Conservation (phyloP, 2,329 filamentous ascomycete genomes). For the Pseudocercospora musae region DNA sequence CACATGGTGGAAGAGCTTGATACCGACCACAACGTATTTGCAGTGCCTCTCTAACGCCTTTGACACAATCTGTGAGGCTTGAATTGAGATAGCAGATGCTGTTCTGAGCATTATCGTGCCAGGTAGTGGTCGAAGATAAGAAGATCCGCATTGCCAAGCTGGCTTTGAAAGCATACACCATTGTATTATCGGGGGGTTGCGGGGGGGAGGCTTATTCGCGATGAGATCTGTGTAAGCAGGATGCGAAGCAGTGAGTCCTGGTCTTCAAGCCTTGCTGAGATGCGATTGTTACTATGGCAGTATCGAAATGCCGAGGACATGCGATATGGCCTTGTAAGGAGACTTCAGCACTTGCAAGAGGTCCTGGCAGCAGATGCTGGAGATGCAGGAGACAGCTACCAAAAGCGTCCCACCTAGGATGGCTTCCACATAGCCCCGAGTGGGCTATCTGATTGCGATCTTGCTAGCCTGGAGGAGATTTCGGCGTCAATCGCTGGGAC, state of each 20-base stretch:
- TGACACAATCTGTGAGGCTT: background rate
- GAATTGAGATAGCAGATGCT: background rate
- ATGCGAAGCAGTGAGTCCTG: background rate
- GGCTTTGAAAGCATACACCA: background rate
- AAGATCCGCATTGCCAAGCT: background rate
- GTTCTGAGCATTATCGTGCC: background rate
- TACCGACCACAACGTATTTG: background rate
- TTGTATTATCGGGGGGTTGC: background rate
- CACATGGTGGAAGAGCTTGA: slow-evolving; percentile 4
- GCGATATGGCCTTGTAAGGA: background rate
- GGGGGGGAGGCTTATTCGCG: no score
- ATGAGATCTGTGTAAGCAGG: background rate
- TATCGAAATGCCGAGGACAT: background rate
- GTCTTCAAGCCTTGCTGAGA: background rate
- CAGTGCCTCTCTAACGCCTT: background rate
- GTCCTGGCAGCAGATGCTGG: background rate
- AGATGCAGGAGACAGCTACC: background rate
- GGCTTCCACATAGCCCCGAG: background rate
- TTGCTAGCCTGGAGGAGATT: background rate
- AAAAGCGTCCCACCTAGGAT: background rate
- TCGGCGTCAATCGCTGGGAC: background rate
- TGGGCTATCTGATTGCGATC: background rate
- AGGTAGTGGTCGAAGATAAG: slow-evolving; percentile 2
- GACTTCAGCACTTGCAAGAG: background rate
- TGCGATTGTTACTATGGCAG: background rate